phyloP scores from a whole-genome alignment of 2,329 filamentous ascomycete species.

The Aspergillus puulaauensis region DNA sequence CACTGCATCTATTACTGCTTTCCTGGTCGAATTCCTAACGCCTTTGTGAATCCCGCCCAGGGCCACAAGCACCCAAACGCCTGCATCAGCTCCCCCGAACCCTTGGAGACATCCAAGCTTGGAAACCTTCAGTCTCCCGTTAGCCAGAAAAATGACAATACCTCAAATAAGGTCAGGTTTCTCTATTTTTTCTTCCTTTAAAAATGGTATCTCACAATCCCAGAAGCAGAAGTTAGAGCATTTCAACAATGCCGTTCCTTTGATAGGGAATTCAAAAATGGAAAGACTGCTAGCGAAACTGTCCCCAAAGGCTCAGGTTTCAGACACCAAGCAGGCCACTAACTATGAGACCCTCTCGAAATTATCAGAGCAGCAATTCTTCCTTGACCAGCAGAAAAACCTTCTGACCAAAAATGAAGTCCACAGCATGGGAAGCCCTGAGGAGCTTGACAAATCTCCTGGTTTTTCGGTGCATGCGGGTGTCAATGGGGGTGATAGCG shows the following conservation, averaged over 20 bases:
- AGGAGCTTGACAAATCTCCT: conserved; percentile 23
- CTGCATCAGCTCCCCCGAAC: conserved; percentile 29
- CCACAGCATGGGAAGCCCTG: conserved; percentile 11
- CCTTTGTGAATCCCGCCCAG: conserved; percentile 11
- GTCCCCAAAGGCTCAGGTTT: conserved; percentile 34
- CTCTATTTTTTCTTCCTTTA: neutral
- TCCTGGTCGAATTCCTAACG: neutral
- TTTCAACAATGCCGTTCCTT: conserved; percentile 23
- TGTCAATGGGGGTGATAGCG: conserved; percentile 7
- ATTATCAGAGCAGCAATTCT: conserved; percentile 68
- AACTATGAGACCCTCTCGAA: conserved; percentile 59
- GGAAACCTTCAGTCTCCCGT: conserved; percentile 30
- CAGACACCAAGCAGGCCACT: conserved; percentile 13
- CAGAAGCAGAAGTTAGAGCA: conserved; percentile 51
- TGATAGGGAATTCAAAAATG: conserved; percentile 49
- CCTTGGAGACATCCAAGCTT: conserved; percentile 34
- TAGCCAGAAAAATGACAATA: conserved; percentile 24
- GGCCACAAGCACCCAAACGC: conserved; percentile 25
- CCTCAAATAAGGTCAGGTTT: conserved; percentile 39
- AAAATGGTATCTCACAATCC: conserved; percentile 32
- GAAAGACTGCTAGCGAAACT: conserved; percentile 58
- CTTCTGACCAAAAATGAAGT: conserved; percentile 36
- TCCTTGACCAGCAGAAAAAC: conserved; percentile 60
- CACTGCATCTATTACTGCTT: neutral
- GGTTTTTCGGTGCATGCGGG: conserved; percentile 20